phyloP scores from a whole-genome alignment of 225 moss, liverwort and hornwort species.

The Physcomitrellopsis africana region DNA sequence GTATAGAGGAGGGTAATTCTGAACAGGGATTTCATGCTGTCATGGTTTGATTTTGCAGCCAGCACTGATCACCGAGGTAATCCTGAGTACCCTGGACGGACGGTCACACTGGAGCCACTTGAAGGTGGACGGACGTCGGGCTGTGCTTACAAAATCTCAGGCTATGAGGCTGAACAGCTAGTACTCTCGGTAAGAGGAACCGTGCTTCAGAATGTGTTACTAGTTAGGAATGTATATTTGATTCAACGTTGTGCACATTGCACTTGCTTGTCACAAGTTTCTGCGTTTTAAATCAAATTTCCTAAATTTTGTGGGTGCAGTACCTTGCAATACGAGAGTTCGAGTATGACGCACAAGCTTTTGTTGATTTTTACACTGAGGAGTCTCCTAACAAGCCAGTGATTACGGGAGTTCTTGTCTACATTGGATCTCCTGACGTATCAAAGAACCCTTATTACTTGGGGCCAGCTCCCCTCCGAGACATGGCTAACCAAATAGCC shows the following conservation, averaged over 20 bases:
- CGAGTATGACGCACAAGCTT: conserved; percentile 68
- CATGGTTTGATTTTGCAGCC: conserved; percentile 35
- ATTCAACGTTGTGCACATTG: neutral
- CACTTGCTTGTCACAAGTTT: neutral
- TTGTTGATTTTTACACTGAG: conserved; percentile 76
- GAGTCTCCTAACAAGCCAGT: conserved; percentile 69
- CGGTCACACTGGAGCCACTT: conserved; percentile 65
- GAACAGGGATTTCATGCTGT: conserved; percentile 14
- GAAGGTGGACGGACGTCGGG: conserved; percentile 56
- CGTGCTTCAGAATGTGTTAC: neutral
- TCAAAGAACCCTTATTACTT: conserved; percentile 67
- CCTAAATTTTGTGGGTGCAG: conserved; percentile 37
- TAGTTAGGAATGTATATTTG: neutral
- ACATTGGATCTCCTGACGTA: conserved; percentile 72
- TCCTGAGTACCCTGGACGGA: conserved; percentile 59
- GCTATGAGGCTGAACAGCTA: conserved; percentile 77
- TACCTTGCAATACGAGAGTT: conserved; percentile 87
- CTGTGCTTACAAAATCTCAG: conserved; percentile 79
- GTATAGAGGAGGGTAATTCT: neutral
- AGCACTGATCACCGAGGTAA: conserved; percentile 79
- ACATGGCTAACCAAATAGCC: conserved; percentile 95
- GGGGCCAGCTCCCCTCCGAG: conserved; percentile 84
- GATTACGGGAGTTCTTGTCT: conserved; percentile 73
- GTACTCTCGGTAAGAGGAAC: conserved; percentile 68
- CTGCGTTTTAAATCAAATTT: conserved; percentile 13